Percentiles rank a stretch among this genome's conserved stretches.
phyloP scores from a whole-genome alignment of 1,284 basidiomycete species.

The Sanghuangporus sanghuang region DNA sequence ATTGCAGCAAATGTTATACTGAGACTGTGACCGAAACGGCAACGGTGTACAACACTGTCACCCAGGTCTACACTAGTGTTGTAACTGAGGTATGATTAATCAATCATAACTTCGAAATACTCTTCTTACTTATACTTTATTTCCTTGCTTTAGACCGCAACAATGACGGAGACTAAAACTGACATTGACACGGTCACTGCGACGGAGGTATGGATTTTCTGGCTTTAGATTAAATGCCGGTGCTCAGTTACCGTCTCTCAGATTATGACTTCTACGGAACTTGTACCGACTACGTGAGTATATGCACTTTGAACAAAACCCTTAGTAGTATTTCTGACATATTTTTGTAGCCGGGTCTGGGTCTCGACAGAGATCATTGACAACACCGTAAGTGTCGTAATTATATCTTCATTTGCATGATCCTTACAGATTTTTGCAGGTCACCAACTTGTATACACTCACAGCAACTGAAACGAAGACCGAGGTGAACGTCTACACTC shows the following conservation, averaged over 20 bases:
- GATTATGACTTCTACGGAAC: slow-evolving; percentile 47
- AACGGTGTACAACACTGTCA: slow-evolving; percentile 30
- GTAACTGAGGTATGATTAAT: slow-evolving; percentile 20
- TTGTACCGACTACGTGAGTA: slow-evolving; percentile 47
- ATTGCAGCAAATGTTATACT: slow-evolving; percentile 21
- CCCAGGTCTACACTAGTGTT: slow-evolving; percentile 24
- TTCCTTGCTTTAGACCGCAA: slow-evolving; percentile 24
- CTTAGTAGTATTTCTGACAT: not conserved
- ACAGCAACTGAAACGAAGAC: slow-evolving; percentile 58
- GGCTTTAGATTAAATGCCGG: not conserved
- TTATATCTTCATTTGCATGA: not conserved
- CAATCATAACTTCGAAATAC: slow-evolving; percentile 1
- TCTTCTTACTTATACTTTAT: not conserved
- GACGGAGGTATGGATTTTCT: slow-evolving; percentile 25
- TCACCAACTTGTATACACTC: slow-evolving; percentile 49
- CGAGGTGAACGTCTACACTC: slow-evolving; percentile 45
- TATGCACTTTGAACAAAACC: not conserved
- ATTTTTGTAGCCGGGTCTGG: slow-evolving; percentile 37
- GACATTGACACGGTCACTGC: slow-evolving; percentile 30
- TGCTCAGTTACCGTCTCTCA: not conserved
- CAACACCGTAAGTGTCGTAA: slow-evolving; percentile 32
- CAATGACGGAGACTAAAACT: slow-evolving; percentile 20
- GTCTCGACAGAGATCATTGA: slow-evolving; percentile 61
- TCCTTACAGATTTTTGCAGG: not conserved
- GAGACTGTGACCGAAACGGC: slow-evolving; percentile 37